Conservation (phyloP, 2,329 filamentous ascomycete genomes). For the Ophiostoma ulmi region DNA sequence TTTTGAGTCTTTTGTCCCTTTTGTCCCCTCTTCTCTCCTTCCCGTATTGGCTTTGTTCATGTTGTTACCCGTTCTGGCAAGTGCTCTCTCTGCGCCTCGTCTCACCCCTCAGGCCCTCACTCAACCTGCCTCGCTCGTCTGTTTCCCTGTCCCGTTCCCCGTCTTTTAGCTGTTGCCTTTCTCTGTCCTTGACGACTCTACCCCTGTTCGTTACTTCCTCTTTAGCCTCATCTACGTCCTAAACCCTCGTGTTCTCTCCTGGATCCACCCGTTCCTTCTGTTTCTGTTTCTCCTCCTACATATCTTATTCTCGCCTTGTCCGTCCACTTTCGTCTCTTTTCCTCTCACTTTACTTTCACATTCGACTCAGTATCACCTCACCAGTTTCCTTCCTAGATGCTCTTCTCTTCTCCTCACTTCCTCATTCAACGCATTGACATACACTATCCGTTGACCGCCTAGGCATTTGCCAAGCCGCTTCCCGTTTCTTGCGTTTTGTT, state of each 20-base stretch:
- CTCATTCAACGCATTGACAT: neutral
- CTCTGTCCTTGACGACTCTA: neutral
- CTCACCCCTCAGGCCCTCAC: neutral
- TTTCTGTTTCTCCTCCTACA: slow-evolving; percentile 11
- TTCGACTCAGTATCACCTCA: neutral
- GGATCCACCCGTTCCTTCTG: slow-evolving; percentile 1
- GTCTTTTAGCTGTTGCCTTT: slow-evolving; percentile 5
- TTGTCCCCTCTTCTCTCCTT: neutral
- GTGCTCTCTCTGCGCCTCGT: slow-evolving; percentile 5
- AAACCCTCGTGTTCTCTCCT: slow-evolving; percentile 10
- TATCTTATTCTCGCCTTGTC: slow-evolving; percentile 5
- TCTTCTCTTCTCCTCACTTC: neutral
- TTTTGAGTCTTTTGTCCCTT: too few species aligned
- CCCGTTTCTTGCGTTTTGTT: neutral
- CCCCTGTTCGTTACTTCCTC: neutral
- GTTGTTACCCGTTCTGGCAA: slow-evolving; percentile 6
- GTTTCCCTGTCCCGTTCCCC: neutral
- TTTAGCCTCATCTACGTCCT: neutral
- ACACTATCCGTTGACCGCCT: neutral
- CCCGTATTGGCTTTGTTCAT: slow-evolving; percentile 7
- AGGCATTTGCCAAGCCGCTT: neutral
- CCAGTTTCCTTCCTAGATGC: neutral
- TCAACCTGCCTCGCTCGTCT: neutral
- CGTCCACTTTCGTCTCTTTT: neutral
- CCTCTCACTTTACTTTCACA: neutral